Evolutionary conservation across 768 basidiomycete genomes (phyloP), one percentile per base, ranked within the genome.

Genomic region (Grammothele lineata): DNA sequence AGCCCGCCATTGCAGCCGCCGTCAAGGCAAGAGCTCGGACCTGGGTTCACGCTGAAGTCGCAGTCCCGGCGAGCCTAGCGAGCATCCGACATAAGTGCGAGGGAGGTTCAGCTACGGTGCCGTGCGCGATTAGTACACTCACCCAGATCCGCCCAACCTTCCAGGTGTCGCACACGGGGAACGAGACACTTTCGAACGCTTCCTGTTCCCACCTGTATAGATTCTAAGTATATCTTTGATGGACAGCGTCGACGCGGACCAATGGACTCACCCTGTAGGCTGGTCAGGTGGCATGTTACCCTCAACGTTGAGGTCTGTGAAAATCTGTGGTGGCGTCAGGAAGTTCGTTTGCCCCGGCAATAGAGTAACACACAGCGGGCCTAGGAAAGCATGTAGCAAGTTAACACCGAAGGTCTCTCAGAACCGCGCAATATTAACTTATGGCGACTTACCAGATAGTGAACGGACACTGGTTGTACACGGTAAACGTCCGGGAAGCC

Each of bases 1-100:
- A 72, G 57, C 30, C 71, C 71, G 37, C 71, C 67, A 35, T 66
- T 70, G 57, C 70, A 70, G 21, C 69, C 69, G n/a, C 72, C 71
- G 21, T 63, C 64, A 1, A 60, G 9, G 68, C 66, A 26, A 62
- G 62, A 47, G 30, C 63, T 63, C 26, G 63, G 62, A 24, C 47
- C 53, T 23, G 48, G 54, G 37, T 40, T 51, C 1, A 18, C 40
- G 26, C 27, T 37, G 62, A 72, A 72, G 44, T 70, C 54, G 54
- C 72, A 72, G 50, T 67, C 56, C 15, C 68, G 66, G 33, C 70
- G 68, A 36, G 52, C 70, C 68, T 69, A 43, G 24, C 24, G 11
- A 14, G 5, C 14, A 30, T 30, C 27, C 7, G 8, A 30, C 14
- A 14, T 30, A 14, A 14, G 14, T 30, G 27, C 14, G n/a, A n/a